These are phyloP conservation scores for Septoria linicola DNA, from an alignment of 2,329 filamentous ascomycete species.

Conservation along the genomic window DNA sequence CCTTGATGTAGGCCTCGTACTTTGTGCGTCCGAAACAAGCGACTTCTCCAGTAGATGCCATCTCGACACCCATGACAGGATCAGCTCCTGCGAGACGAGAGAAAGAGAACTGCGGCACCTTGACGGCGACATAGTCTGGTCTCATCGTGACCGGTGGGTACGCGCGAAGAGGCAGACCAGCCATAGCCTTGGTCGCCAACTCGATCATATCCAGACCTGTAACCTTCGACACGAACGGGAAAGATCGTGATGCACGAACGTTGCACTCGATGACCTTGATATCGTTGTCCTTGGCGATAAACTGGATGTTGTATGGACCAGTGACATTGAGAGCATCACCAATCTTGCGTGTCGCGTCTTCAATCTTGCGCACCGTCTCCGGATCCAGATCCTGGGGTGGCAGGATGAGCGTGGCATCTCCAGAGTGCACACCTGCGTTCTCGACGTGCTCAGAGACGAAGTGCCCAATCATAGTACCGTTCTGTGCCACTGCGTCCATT, in stretches of 20 bases:
- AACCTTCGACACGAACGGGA: constrained; percentile 97
- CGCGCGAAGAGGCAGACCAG: constrained; percentile 74
- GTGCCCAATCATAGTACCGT: constrained; percentile 86
- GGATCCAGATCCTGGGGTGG: constrained; percentile 89
- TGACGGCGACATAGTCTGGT: constrained; percentile 86
- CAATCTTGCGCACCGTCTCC: constrained; percentile 86
- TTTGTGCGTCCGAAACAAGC: constrained; percentile 94
- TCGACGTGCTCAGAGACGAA: constrained; percentile 99
- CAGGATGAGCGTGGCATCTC: constrained; percentile 91
- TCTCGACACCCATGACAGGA: constrained; percentile 94
- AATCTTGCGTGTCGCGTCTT: constrained; percentile 94
- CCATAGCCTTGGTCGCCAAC: constrained; percentile 97
- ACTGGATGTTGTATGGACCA: constrained; percentile 97
- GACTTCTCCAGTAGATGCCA: constrained; percentile 98
- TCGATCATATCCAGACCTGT: constrained; percentile 98
- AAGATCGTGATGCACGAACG: constrained; percentile 90
- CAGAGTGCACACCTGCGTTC: constrained; percentile 97
- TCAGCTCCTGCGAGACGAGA: constrained; percentile 94
- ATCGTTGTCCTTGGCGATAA: constrained; percentile 98
- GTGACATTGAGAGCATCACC: constrained; percentile 91
- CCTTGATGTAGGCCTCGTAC: constrained; percentile 97
- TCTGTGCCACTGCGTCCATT: constrained; percentile 94
- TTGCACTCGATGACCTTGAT: constrained; percentile 99
- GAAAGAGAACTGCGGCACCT: constrained; percentile 99
- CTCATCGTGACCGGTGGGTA: constrained; percentile 78